Conservation (phyloP, 2,329 filamentous ascomycete genomes). For the Clonostachys chloroleuca region DNA sequence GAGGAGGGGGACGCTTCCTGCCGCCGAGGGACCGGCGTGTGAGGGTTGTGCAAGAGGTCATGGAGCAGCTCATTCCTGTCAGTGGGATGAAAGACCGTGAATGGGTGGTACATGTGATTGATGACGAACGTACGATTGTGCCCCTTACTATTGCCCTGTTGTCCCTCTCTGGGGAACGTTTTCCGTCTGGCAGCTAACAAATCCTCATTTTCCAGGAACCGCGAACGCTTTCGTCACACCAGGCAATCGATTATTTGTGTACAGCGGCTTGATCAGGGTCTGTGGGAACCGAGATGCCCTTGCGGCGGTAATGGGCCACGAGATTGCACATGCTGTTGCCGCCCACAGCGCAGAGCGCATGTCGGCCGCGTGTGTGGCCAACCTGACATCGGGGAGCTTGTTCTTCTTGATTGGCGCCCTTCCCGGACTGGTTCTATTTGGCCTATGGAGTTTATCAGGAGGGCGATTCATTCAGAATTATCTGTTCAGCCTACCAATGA, state of each 20-base stretch:
- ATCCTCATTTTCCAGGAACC: conserved; percentile 24
- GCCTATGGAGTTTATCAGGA: conserved; percentile 35
- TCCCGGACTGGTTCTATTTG: conserved; percentile 30
- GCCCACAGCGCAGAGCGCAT: conserved; percentile 63
- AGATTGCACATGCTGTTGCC: conserved; percentile 74
- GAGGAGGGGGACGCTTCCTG: conserved; percentile 51
- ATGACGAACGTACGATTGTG: conserved; percentile 45
- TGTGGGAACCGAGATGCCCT: conserved; percentile 64
- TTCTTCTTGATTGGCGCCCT: conserved; percentile 41
- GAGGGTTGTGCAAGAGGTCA: conserved; percentile 55
- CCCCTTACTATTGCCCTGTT: neutral
- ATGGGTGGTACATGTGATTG: conserved; percentile 74
- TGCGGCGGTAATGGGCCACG: conserved; percentile 73
- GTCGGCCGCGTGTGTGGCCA: conserved; percentile 46
- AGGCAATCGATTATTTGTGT: conserved; percentile 77
- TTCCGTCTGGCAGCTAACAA: conserved; percentile 2
- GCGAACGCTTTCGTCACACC: conserved; percentile 76
- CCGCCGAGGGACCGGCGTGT: conserved; percentile 54
- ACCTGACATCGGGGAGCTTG: conserved; percentile 43
- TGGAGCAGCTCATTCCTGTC: conserved; percentile 62
- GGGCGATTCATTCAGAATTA: conserved; percentile 49
- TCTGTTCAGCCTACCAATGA: conserved; percentile 64
- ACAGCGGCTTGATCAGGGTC: conserved; percentile 66
- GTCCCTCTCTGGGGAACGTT: neutral
- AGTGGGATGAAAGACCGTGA: conserved; percentile 52